phyloP scores from a whole-genome alignment of 2,329 filamentous ascomycete species.

The Nigrospora sphaerica region DNA sequence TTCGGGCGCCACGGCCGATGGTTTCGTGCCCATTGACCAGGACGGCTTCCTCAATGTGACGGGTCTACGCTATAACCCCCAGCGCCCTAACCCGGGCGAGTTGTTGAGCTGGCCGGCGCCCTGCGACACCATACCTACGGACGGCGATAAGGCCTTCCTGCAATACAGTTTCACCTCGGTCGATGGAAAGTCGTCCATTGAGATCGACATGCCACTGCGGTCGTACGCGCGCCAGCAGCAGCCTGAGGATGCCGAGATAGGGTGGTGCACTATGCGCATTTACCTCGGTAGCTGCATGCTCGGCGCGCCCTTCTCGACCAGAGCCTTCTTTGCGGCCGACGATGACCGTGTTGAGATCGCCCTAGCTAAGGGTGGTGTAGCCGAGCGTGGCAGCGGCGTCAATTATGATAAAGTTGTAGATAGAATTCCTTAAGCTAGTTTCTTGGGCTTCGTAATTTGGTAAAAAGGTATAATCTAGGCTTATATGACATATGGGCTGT shows the following conservation, averaged over 20 bases:
- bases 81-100: conserved; percentile 6
- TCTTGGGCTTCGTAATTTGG: not conserved
- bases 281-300: conserved; percentile 18
- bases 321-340: conserved; percentile 23
- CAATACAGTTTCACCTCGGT: conserved; percentile 8
- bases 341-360: conserved; percentile 21
- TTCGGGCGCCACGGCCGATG: conserved; percentile 20
- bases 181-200: conserved; percentile 15
- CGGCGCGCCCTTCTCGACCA: conserved; percentile 22
- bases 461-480: too few species aligned
- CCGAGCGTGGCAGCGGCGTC: conserved; percentile 10
- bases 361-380: conserved; percentile 24
- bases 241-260: conserved; percentile 5
- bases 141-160: conserved; percentile 16
- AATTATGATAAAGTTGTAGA: not conserved
- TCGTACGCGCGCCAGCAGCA: conserved; percentile 20
- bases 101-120: conserved; percentile 14
- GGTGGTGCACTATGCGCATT: conserved; percentile 20
- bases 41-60: conserved; percentile 8
- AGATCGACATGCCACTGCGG: conserved; percentile 17
- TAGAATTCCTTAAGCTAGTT: not conserved
- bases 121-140: conserved; percentile 19
- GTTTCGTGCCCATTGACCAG: conserved; percentile 10
- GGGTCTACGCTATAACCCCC: conserved; percentile 1
- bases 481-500: too few species aligned